Percentiles rank a stretch among this genome's conserved stretches.
These are phyloP conservation scores for Madurella fahalii DNA, from an alignment of 2,329 filamentous ascomycete genomes.

Conservation along the genomic window DNA sequence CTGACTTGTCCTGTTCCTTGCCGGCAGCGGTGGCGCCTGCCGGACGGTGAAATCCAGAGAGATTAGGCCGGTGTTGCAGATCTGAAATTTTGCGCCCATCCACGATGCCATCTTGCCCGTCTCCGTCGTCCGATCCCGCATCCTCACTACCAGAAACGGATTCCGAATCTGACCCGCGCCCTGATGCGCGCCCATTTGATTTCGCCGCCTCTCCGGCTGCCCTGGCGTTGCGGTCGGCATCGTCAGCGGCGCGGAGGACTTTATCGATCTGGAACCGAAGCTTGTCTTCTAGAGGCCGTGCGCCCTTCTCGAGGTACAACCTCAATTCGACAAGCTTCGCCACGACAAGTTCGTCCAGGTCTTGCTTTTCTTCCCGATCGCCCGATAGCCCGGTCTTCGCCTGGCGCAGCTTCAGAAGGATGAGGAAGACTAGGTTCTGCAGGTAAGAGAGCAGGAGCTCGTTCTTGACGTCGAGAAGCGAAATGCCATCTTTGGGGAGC, in stretches of 20 bases:
- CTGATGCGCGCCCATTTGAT: constrained; percentile 29
- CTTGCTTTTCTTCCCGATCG: constrained; percentile 35
- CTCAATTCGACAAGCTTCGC: constrained; percentile 86
- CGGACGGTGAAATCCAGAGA: constrained; percentile 36
- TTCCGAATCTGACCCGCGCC: constrained; percentile 33
- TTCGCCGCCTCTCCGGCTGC: constrained; percentile 34
- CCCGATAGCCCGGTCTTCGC: constrained; percentile 29
- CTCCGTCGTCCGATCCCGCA: constrained; percentile 30
- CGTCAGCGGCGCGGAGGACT: constrained; percentile 81
- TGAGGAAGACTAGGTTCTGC: constrained; percentile 86
- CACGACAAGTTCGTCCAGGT: constrained; percentile 64
- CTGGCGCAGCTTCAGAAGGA: constrained; percentile 74
- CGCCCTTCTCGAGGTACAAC: constrained; percentile 90
- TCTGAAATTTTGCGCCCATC: constrained; percentile 23
- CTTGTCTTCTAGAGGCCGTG: constrained; percentile 82
- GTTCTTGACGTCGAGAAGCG: constrained; percentile 91
- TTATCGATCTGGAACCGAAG: constrained; percentile 96
- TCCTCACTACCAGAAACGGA: constrained; percentile 28
- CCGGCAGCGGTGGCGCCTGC: constrained; percentile 29
- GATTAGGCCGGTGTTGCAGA: constrained; percentile 36
- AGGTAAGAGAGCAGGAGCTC: constrained; percentile 95
- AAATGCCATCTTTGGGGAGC: constrained; percentile 82
- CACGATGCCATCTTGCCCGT: constrained; percentile 29
- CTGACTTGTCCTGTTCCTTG: constrained; percentile 47
- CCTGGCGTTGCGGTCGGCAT: constrained; percentile 52